Percentiles rank a stretch among this genome's conserved stretches.
Evolutionary conservation across 306 rosid species (phyloP).

Genomic region (Spatholobus suberectus): DNA sequence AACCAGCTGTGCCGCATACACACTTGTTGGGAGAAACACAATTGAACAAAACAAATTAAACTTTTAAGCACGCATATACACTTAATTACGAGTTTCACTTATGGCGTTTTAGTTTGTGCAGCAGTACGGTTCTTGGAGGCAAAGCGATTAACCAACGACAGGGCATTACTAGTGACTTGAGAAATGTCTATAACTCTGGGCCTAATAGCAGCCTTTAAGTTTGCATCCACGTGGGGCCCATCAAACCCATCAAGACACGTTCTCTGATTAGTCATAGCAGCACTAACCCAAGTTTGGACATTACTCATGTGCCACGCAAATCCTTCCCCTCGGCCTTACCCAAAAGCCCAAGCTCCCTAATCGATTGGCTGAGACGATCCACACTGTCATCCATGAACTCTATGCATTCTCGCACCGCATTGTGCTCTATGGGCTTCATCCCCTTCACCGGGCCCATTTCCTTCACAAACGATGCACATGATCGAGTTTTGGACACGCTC

Average conservation of each 20-base stretch:
- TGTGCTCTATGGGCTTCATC: conserved; percentile 44
- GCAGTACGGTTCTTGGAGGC: conserved; percentile 42
- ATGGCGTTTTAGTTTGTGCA: not conserved
- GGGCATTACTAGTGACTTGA: conserved; percentile 77
- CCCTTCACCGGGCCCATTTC: conserved; percentile 39
- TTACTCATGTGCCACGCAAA: conserved; percentile 69
- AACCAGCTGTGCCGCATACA: too few relatives aligned
- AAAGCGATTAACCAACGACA: conserved; percentile 69
- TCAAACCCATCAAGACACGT: conserved; percentile 72
- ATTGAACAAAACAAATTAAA: not conserved
- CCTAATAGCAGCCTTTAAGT: conserved; percentile 50
- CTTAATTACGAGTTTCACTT: not conserved
- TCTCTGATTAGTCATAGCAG: conserved; percentile 68
- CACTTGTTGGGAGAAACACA: too few relatives aligned
- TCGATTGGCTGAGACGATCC: conserved; percentile 56
- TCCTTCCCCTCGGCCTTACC: conserved; percentile 44
- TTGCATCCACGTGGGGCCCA: conserved; percentile 43
- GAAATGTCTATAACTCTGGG: conserved; percentile 53
- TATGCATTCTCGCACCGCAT: conserved; percentile 67
- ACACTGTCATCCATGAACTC: conserved; percentile 66
- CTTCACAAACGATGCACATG: conserved; percentile 49
- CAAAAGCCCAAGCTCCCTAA: conserved; percentile 54
- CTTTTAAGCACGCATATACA: not conserved
- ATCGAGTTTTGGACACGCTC: conserved; percentile 50
- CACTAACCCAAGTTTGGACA: conserved; percentile 84